phyloP scores from a whole-genome alignment of 371 early-diverging fungal genomes.

The Sporodiniella umbellata region DNA sequence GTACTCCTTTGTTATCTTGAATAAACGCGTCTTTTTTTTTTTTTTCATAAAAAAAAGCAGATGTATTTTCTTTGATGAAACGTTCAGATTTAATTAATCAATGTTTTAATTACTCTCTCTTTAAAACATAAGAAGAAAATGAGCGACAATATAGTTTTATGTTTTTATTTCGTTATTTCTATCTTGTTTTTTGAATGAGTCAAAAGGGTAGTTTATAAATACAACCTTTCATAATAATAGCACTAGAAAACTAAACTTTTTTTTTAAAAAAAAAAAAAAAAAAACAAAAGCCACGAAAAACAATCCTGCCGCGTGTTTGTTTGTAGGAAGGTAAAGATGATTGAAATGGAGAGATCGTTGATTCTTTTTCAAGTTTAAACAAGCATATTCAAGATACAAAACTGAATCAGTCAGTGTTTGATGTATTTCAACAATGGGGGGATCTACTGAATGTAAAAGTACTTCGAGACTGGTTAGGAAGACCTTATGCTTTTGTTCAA shows the following conservation, averaged over 20 bases:
- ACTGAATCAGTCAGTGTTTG: constrained; percentile 56
- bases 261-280: too few species aligned
- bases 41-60: too few species aligned
- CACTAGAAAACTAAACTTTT: background rate
- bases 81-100: too few species aligned
- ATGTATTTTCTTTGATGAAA: too few species aligned
- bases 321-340: constrained; percentile 51
- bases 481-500: constrained; percentile 90
- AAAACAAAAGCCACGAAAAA: constrained; percentile 27
- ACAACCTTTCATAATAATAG: too few species aligned
- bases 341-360: background rate
- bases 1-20: constrained; percentile 35
- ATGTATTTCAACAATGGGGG: constrained; percentile 73
- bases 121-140: too few species aligned
- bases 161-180: too few species aligned
- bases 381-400: constrained; percentile 24
- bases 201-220: too few species aligned
- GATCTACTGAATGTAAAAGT: constrained; percentile 71
- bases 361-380: constrained; percentile 10
- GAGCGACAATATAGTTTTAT: too few species aligned
- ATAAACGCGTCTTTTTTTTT: too few species aligned
- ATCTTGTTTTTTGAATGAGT: too few species aligned
- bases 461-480: constrained; percentile 68
- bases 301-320: constrained; percentile 51
- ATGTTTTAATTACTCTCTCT: too few species aligned